Conservation (phyloP, 371 early-diverging fungal genomes). For the Zychaea mexicana region DNA sequence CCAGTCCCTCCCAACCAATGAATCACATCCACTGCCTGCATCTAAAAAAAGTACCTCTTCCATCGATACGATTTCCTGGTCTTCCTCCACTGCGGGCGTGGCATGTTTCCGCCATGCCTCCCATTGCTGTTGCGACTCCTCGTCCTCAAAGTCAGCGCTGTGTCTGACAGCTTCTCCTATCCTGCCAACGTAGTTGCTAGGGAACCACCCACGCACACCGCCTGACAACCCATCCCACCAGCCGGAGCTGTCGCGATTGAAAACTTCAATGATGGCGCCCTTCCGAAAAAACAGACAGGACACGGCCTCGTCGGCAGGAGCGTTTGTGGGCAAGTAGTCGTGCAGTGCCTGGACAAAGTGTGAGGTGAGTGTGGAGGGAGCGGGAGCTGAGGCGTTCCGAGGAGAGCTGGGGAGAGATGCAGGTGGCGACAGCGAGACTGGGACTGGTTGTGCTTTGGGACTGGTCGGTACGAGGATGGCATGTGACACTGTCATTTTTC, state of each 20-base stretch:
- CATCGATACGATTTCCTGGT: not conserved
- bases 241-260: slow-evolving; percentile 49
- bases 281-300: slow-evolving; percentile 46
- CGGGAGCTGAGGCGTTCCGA: slow-evolving; percentile 13
- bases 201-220: slow-evolving; percentile 55
- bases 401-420: slow-evolving; percentile 16
- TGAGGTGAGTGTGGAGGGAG: slow-evolving; percentile 24
- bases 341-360: slow-evolving; percentile 57
- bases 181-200: slow-evolving; percentile 51
- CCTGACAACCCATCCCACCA: slow-evolving; percentile 59
- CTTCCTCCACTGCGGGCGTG: not conserved
- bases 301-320: slow-evolving; percentile 37
- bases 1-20: not conserved
- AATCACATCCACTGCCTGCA: no score
- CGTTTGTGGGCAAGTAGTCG: slow-evolving; percentile 44
- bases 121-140: slow-evolving; percentile 31
- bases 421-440: slow-evolving; percentile 16
- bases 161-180: slow-evolving; percentile 43
- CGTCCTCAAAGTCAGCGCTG: slow-evolving; percentile 39
- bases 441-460: slow-evolving; percentile 3
- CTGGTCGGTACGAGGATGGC: not conserved
- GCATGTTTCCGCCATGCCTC: slow-evolving; percentile 29
- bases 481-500: not conserved
- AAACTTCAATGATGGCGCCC: slow-evolving; percentile 55
- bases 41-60: not conserved